Evolutionary conservation across 192 early-diverging fungal genomes (phyloP).

Genomic region (Linnemannia zychae): DNA sequence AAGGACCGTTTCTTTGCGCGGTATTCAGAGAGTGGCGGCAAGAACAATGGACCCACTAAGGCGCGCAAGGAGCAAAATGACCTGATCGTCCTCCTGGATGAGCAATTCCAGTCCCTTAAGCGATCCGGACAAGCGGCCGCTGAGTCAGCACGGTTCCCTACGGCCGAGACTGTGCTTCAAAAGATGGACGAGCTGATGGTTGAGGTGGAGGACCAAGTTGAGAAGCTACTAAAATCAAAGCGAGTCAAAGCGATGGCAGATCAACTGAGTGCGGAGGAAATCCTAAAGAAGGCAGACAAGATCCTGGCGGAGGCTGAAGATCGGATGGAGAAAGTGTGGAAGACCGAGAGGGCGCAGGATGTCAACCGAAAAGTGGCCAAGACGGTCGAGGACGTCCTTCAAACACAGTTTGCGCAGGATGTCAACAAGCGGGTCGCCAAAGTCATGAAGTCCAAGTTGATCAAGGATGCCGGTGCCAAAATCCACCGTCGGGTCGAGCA

Average conservation of each 20-base stretch:
- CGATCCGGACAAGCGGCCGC: neutral
- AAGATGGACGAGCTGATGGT: neutral
- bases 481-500: neutral
- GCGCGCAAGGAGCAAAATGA: constrained; percentile 1
- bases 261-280: neutral
- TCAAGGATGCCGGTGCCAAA: neutral
- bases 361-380: neutral
- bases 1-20: neutral
- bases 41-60: neutral
- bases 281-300: neutral
- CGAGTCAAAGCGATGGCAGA: neutral
- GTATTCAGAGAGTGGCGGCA: neutral
- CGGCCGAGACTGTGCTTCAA: neutral
- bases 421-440: neutral
- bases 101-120: neutral
- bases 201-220: constrained; percentile 3
- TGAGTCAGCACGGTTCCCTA: neutral
- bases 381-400: neutral
- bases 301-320: neutral
- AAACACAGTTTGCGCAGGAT: neutral
- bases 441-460: neutral
- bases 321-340: neutral
- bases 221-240: neutral
- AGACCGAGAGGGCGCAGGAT: neutral
- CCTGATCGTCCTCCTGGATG: neutral